Evolutionary conservation across 2,329 filamentous ascomycete species (phyloP).

Genomic region (Pseudocercospora vitis): DNA sequence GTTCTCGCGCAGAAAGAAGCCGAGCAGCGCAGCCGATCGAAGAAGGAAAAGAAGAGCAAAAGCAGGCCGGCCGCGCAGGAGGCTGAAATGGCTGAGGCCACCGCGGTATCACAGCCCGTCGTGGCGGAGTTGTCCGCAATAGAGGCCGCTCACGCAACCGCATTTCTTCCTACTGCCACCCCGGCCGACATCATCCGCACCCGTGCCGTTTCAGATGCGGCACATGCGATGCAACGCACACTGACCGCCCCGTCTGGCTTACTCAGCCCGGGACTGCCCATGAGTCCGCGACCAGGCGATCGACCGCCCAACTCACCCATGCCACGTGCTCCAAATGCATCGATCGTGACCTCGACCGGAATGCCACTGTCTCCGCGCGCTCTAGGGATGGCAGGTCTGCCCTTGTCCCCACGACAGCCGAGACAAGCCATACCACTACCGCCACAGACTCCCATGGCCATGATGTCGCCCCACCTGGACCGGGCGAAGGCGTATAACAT

Average conservation of each 20-base stretch:
- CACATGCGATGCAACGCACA: slow-evolving; percentile 29
- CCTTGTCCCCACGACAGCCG: slow-evolving; percentile 70
- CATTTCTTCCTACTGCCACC: slow-evolving; percentile 26
- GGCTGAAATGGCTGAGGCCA: slow-evolving; percentile 12
- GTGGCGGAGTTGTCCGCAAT: slow-evolving; percentile 14
- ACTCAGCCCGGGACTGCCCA: slow-evolving; percentile 63
- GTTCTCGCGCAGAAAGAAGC: slow-evolving; percentile 60
- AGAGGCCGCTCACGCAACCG: slow-evolving; percentile 22
- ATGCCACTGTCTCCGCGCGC: slow-evolving; percentile 68
- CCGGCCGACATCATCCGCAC: slow-evolving; percentile 33
- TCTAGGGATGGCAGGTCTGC: slow-evolving; percentile 51
- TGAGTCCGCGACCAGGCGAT: slow-evolving; percentile 62
- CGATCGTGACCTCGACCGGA: slow-evolving; percentile 56
- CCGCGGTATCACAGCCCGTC: slow-evolving; percentile 14
- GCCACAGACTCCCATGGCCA: slow-evolving; percentile 65
- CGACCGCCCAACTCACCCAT: slow-evolving; percentile 60
- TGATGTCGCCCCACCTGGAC: slow-evolving; percentile 53
- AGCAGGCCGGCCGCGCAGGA: slow-evolving; percentile 39
- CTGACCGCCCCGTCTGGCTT: slow-evolving; percentile 47
- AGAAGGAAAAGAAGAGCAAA: slow-evolving; percentile 65
- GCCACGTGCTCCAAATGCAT: slow-evolving; percentile 57
- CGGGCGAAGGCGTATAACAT: slow-evolving; percentile 41
- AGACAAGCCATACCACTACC: slow-evolving; percentile 72
- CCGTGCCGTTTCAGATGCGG: slow-evolving; percentile 30
- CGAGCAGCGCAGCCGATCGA: slow-evolving; percentile 69